A percentile compares a stretch with the other conserved stretches of the same genome.
These are phyloP conservation scores for Pythium periplocum DNA, from an alignment of 352 stramenopile species.

Conservation along the genomic window DNA sequence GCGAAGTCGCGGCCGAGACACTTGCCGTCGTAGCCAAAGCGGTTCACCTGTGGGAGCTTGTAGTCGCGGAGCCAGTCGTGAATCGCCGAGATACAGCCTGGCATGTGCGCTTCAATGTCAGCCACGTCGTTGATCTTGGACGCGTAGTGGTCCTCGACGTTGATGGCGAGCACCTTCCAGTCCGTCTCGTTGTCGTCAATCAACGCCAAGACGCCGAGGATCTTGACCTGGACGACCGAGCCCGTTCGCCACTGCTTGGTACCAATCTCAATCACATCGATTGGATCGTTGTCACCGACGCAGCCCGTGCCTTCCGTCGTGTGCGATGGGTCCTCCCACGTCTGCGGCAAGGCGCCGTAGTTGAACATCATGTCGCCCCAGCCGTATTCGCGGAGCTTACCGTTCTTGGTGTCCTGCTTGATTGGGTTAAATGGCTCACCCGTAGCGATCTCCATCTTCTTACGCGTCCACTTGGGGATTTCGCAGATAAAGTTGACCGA, in stretches of 20 bases:
- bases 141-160: constrained; percentile 95
- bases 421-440: constrained; percentile 95
- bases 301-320: constrained; percentile 77
- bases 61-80: constrained; percentile 99
- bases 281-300: constrained; percentile 96
- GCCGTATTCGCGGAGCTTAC: constrained; percentile 93
- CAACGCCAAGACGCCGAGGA: constrained; percentile 97
- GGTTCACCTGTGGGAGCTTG: constrained; percentile 99
- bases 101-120: constrained; percentile 95
- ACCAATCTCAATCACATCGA: constrained; percentile 99
- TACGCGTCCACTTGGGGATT: constrained; percentile 97
- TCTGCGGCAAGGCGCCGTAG: constrained; percentile 98
- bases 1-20: constrained; percentile 90
- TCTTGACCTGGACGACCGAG: constrained; percentile 95
- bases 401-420: constrained; percentile 99
- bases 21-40: constrained; percentile 98
- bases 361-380: constrained; percentile 99
- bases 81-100: constrained; percentile 89
- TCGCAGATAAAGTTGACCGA: constrained; percentile 92
- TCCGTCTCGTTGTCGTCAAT: constrained; percentile 99
- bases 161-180: constrained; percentile 99
- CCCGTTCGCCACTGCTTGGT: constrained; percentile 90
- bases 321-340: constrained; percentile 97
- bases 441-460: constrained; percentile 99
- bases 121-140: constrained; percentile 96